A percentile compares a stretch with the other conserved stretches of the same genome.
Evolutionary conservation across 805 yeast genomes (phyloP).

Genomic region (Phaffomyces opuntiae): DNA sequence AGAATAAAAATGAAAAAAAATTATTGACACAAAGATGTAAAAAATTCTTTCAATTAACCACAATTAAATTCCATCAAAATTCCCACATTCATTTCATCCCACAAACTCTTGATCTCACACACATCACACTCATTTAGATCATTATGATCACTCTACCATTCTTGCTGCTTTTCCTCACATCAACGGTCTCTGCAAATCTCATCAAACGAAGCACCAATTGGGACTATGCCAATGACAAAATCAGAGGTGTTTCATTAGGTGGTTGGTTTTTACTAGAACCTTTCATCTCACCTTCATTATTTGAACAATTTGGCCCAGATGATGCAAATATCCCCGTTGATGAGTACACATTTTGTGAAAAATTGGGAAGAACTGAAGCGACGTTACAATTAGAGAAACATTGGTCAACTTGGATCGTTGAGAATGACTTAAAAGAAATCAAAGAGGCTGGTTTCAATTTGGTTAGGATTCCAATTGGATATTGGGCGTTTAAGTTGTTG

Average conservation of each 20-base stretch:
- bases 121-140: not conserved
- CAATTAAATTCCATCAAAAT: too few species aligned
- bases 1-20: too few species aligned
- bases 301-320: conserved; percentile 30
- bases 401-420: conserved; percentile 54
- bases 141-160: not conserved
- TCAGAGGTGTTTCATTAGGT: conserved; percentile 49
- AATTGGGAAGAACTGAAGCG: conserved; percentile 43
- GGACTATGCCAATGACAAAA: conserved; percentile 17
- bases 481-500: conserved; percentile 54
- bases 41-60: too few species aligned
- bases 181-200: not conserved
- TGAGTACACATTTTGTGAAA: conserved; percentile 48
- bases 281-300: conserved; percentile 60
- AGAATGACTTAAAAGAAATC: conserved; percentile 48
- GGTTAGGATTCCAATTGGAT: conserved; percentile 75
- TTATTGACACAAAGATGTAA: too few species aligned
- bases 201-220: conserved; percentile 8
- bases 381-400: conserved; percentile 37
- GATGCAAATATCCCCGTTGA: conserved; percentile 43
- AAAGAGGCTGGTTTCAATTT: conserved; percentile 50
- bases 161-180: not conserved
- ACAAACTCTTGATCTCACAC: too few species aligned
- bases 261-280: conserved; percentile 74
- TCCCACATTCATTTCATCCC: too few species aligned